Base-by-base conservation (phyloP, 73 alveolate species). In the Paramecium caudatum region DNA sequence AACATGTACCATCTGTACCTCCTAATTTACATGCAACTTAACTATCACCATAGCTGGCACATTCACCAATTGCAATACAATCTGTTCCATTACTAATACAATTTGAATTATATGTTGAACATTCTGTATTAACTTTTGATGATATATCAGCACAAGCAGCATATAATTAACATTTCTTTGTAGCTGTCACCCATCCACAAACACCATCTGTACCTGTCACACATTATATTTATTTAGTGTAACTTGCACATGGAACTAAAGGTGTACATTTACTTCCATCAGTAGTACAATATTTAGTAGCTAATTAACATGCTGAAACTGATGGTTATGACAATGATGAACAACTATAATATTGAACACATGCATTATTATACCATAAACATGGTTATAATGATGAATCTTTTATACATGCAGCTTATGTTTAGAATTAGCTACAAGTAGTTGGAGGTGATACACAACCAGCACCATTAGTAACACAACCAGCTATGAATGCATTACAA, bases 161-260 rank as follows among this genome's bases (percentile, higher is more conserved):
- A 17, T 41, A 74, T 45, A 74, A 41, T 74, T 74, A 27, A 43
- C 88, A 74, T 74, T 37, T 41, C 43, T 74, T 74, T 9, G 84
- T 68, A 41, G 88, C 19, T 19, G 88, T 30, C 5, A 15, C 88
- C 88, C 88, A 74, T 19, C 88, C 88, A 74, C 88, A 74, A 37
- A 36, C n/a, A 23, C 88, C 88, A 41, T 74, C 88, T 4, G 88
- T 41, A 41, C 88, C 88, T 10, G 19, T 2, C 21, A 23, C 15
- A 13, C 88, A 74, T 41, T 30, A 37, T 41, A 37, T 2, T 43
- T 74, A 45, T 41, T 74, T 74, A 6, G 46, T 39, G 12, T 74
- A 74, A 37, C 43, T 39, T 0, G 46, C 4, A 17, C 88, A 74
- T 2, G 21, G 16, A 4, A 21, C 55, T 21, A 23, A 37, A 2